Percentiles rank a stretch among this genome's conserved stretches.
Conservation (phyloP, 441 rosid species). For the Daphne laureola region DNA sequence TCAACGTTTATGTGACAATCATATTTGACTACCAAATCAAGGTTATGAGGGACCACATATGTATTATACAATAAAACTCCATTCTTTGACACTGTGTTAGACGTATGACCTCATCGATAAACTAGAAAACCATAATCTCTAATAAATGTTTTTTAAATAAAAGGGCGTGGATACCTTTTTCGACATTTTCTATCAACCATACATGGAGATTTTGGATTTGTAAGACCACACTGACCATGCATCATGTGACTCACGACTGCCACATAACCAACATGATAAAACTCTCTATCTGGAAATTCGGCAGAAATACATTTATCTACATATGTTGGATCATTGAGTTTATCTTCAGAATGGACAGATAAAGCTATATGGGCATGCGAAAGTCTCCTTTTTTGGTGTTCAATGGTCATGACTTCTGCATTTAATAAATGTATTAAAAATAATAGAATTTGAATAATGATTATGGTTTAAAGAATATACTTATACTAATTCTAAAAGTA, state of each 20-base stretch:
- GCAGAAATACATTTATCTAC: neutral
- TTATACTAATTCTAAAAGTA: too few species aligned
- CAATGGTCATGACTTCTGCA: neutral
- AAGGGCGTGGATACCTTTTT: neutral
- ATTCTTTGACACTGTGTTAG: neutral
- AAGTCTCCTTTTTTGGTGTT: constrained; percentile 7
- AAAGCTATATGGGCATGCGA: constrained; percentile 12
- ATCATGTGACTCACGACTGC: neutral
- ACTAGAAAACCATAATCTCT: neutral
- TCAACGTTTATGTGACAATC: neutral
- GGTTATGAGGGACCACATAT: neutral
- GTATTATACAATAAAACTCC: neutral
- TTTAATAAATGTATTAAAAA: too few species aligned
- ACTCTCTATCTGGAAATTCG: neutral
- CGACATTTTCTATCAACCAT: neutral
- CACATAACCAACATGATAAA: neutral
- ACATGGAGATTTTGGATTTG: neutral
- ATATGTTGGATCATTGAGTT: neutral
- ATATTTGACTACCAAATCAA: neutral
- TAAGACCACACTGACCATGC: neutral
- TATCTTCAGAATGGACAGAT: neutral
- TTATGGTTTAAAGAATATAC: too few species aligned
- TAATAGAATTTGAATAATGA: too few species aligned
- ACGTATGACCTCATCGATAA: neutral
- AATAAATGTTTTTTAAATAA: neutral